These are phyloP conservation scores for Oryza meyeriana DNA, from an alignment of 176 grass and related monocot genomes.

Conservation along the genomic window DNA sequence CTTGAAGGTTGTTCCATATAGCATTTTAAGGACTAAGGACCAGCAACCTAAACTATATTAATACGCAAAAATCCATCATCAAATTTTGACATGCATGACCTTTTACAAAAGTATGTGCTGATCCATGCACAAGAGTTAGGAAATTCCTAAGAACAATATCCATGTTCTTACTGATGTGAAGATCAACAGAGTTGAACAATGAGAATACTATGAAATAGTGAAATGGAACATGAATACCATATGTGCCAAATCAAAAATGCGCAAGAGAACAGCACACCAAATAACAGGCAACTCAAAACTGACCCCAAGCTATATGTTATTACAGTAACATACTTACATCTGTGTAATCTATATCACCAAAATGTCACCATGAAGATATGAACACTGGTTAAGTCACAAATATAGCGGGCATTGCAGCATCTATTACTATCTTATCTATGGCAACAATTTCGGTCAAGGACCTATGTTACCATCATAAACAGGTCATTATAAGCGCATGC, in stretches of 20 bases:
- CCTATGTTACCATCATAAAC: background rate
- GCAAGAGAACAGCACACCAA: background rate
- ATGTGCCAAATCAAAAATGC: background rate
- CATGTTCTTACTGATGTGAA: background rate
- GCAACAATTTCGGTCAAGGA: background rate
- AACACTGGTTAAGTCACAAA: background rate
- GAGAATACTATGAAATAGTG: background rate
- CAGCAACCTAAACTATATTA: background rate
- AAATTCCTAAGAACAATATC: background rate
- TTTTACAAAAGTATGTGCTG: background rate
- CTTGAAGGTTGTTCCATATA: background rate
- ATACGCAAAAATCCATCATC: background rate
- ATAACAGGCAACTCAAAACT: background rate
- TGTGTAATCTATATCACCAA: background rate
- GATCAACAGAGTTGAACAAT: background rate
- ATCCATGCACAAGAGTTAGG: background rate
- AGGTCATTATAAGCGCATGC: background rate
- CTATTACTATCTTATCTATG: background rate
- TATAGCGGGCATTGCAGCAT: background rate
- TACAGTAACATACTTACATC: background rate
- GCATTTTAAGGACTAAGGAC: background rate
- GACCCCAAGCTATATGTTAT: background rate
- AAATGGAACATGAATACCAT: background rate
- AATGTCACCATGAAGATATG: background rate
- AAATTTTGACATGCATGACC: background rate